Base-by-base conservation (phyloP, 192 early-diverging fungal species). In the Umbelopsis vinacea region DNA sequence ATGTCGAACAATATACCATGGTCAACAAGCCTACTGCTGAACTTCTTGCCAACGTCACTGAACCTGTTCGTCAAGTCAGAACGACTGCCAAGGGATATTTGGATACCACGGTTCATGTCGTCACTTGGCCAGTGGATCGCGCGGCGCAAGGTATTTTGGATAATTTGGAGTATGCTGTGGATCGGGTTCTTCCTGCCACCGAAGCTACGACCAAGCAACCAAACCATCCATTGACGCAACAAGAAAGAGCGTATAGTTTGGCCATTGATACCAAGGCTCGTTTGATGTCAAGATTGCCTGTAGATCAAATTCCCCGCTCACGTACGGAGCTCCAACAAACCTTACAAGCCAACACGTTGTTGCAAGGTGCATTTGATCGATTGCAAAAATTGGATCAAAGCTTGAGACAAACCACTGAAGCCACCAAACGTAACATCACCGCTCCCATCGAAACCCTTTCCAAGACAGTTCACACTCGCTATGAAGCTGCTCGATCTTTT, bases 1-100 rank as follows among this genome's bases (percentile, higher is more conserved):
- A 85, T 23, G 48, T 93, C 23, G 91, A 91, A 67, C 67, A 75
- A 4, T 89, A 89, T 73, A 89, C 90, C 6, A 83, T 89, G 53
- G 81, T 91, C 43, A 83, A 72, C 24, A 79, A 86, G 73, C 88
- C 88, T 70, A 91, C 90, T 0, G 74, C 74, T 22, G 88, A 89
- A 67, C 82, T 93, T 54, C 73, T 93, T 23, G 76, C 77, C 35
- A 76, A 81, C 9, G 83, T 91, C 46, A 88, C 84, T 74, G 77
- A 81, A 47, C 81, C 86, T 26, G 69, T 73, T 17, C 75, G 74
- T n/a, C 77, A 82, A 23, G 73, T 85, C 15, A 54, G 72, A 33
- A 75, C 76, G 46, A 71, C 70, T 11, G 76, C 80, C 23, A 86
- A 86, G 72, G 85, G 80, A 4, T 77, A 82, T 12, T 82, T 89